phyloP scores from a whole-genome alignment of 371 early-diverging fungal species.

The Dichotomocladium elegans region DNA sequence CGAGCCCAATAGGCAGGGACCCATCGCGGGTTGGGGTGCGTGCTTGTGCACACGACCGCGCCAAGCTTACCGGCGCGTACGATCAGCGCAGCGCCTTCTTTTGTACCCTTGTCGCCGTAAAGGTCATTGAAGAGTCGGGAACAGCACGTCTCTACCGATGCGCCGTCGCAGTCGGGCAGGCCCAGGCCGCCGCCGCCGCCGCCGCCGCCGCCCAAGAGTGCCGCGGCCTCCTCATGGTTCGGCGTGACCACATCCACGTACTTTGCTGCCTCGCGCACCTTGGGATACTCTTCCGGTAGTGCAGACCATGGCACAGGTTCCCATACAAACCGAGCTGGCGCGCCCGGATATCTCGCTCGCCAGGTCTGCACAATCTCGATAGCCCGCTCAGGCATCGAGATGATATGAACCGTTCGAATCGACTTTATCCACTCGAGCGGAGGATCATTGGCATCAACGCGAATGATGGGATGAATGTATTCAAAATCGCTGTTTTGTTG shows the following conservation, averaged over 20 bases:
- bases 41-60: conserved; percentile 7
- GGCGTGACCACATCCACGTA: conserved; percentile 22
- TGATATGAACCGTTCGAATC: conserved; percentile 28
- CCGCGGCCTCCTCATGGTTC: conserved; percentile 31
- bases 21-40: conserved; percentile 11
- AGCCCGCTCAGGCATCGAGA: conserved; percentile 36
- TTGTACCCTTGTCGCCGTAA: background rate
- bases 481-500: conserved; percentile 29
- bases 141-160: conserved; percentile 7
- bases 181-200: background rate
- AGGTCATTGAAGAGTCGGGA: background rate
- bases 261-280: conserved; percentile 3
- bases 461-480: conserved; percentile 42
- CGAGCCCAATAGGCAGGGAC: conserved; percentile 35
- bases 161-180: too few species aligned
- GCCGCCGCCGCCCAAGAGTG: conserved; percentile 14
- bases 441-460: conserved; percentile 29
- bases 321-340: conserved; percentile 32
- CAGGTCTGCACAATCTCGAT: conserved; percentile 30
- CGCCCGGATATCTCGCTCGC: conserved; percentile 14
- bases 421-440: conserved; percentile 37
- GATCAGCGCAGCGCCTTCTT: too few species aligned
- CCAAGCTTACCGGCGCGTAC: conserved; percentile 38
- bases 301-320: conserved; percentile 46
- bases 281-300: conserved; percentile 22